Conservation (phyloP, 1,139 yeast species). For the Scheffersomyces stambukii region DNA sequence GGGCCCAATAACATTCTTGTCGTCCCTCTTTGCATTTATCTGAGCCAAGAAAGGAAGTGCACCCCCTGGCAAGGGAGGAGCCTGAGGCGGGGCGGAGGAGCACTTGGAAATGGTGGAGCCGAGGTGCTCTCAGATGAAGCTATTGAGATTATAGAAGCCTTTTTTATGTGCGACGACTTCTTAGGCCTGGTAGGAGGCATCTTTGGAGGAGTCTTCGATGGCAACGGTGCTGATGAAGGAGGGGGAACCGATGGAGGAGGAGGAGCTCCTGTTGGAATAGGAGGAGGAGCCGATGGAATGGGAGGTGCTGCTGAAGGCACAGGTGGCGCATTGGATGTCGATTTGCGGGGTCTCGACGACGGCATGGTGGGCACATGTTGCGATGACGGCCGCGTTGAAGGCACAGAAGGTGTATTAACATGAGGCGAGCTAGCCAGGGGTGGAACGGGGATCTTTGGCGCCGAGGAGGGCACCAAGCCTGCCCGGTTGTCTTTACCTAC, state of each 20-base stretch:
- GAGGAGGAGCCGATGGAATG: conserved; percentile 19
- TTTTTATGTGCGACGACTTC: conserved; percentile 29
- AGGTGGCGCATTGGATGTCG: conserved; percentile 10
- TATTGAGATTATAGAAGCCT: conserved; percentile 14
- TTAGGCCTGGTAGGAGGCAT: conserved; percentile 29
- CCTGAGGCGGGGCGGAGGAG: conserved; percentile 18
- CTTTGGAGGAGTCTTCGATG: conserved; percentile 18
- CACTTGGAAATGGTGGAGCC: conserved; percentile 11
- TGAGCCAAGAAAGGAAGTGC: conserved; percentile 51
- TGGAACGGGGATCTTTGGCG: conserved; percentile 14
- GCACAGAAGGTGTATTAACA: conserved; percentile 10
- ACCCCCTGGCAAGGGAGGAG: conserved; percentile 20
- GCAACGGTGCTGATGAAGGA: conserved; percentile 15
- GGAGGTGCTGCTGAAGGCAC: conserved; percentile 22
- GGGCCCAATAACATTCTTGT: conserved; percentile 55
- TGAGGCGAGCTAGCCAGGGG: conserved; percentile 5
- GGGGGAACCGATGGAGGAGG: conserved; percentile 15
- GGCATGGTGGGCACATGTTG: too few species aligned
- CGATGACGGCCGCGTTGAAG: too few species aligned
- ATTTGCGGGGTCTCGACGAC: too few species aligned
- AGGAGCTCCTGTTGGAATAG: conserved; percentile 14
- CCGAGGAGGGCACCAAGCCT: conserved; percentile 26
- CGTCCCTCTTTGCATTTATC: conserved; percentile 52
- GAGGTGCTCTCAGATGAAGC: conserved; percentile 16
- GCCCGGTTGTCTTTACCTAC: conserved; percentile 48